Base-by-base conservation (phyloP, 2,329 filamentous ascomycete genomes). In the Fusarium tricinctum region DNA sequence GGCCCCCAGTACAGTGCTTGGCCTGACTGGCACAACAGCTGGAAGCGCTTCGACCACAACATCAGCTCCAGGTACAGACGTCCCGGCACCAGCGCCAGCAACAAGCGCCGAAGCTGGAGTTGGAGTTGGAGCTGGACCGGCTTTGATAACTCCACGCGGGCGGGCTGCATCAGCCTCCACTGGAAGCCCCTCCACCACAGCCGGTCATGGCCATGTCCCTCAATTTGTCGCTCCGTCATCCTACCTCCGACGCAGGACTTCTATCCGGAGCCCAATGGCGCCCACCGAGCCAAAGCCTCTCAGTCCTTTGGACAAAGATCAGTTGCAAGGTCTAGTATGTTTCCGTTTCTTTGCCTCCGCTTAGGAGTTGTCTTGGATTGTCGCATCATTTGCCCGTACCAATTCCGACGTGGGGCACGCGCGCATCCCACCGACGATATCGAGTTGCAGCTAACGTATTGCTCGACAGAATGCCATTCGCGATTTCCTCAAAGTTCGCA, bases 401-500 rank as follows among this genome's bases (percentile, higher is more conserved):
- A 54, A 52, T 47, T 35, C 45, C 22, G 51, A 59, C 69, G 68
- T 58, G 68, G 69, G 69, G 65, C 59, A 64, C 55, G 35, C 56
- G 46, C 62, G 40, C 58, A 60, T 56, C 44, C 38, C 40, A 50
- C 28, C 32, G 55, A 57, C 43, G 46, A 54, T 38, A 40, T 53
- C 44, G 42, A 42, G 39, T 33, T 54, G 58, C 65, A 52, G 66
- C 65, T 67, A 35, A 66, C 45, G 35, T 38, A 38, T 35, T 48
- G 52, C 19, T 54, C 42, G 17, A 45, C 81, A 97, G 94, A 91
- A 91, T 84, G 91, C 92, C 68, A 94, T 98, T 75, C 92, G 96
- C 80, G 92, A 97, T 74, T 99, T 99, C 82, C 89, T 99, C 78
- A 97, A 94, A 81, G 91, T 97, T 73, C 91, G 96, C 77, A 98